phyloP scores from a whole-genome alignment of 257 asterid genomes.

The Solanum arcanum region DNA sequence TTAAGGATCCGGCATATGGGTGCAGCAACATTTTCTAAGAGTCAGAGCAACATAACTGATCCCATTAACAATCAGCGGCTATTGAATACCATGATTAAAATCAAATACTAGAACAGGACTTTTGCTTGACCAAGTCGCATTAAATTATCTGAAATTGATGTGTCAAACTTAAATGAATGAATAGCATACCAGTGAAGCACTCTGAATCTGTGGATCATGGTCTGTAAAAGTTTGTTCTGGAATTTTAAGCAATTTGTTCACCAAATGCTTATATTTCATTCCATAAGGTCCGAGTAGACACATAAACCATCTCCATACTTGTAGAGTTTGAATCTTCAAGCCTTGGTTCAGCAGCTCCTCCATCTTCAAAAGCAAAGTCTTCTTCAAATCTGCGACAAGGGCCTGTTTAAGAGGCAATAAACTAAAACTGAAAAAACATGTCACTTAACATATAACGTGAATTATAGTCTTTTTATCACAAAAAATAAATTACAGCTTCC shows the following conservation, averaged over 20 bases:
- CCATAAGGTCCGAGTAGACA: constrained; percentile 58
- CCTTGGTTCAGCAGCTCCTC: constrained; percentile 49
- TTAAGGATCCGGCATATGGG: not conserved
- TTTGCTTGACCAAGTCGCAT: not conserved
- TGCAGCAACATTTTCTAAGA: not conserved
- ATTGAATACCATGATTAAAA: not conserved
- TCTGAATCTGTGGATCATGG: constrained; percentile 60
- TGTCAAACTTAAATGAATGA: not conserved
- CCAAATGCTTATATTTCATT: constrained; percentile 40
- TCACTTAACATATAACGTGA: not conserved
- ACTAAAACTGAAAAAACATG: not conserved
- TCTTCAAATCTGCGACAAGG: constrained; percentile 54
- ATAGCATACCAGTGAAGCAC: constrained; percentile 59
- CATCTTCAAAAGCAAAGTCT: constrained; percentile 39
- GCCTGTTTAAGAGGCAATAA: constrained; percentile 30
- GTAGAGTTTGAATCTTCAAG: constrained; percentile 57
- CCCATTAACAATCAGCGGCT: not conserved
- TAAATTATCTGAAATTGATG: not conserved
- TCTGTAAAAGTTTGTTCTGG: constrained; percentile 66
- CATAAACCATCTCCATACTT: constrained; percentile 82
- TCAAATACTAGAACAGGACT: not conserved
- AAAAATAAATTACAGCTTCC: not conserved
- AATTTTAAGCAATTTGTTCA: constrained; percentile 72
- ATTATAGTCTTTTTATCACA: not conserved
- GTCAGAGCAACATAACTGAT: not conserved